Evolutionary conservation across 495 filamentous ascomycete species (phyloP).

Genomic region (Tirmania nivea): DNA sequence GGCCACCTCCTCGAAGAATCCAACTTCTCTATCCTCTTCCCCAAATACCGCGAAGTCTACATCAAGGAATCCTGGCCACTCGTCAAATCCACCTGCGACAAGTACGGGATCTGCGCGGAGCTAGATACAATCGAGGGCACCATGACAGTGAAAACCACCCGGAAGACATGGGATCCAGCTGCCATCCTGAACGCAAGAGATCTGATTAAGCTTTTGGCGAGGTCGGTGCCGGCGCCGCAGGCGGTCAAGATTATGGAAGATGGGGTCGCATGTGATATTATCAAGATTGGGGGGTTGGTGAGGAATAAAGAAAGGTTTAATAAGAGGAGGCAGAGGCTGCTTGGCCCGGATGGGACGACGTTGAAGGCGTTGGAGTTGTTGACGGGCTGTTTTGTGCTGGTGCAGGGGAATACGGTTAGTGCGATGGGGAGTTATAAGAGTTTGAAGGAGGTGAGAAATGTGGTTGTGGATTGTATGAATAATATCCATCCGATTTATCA

Average conservation of each 20-base stretch:
- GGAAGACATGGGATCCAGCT: constrained; percentile 87
- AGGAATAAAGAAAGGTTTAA: constrained; percentile 93
- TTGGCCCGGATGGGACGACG: constrained; percentile 65
- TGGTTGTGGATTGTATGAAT: constrained; percentile 89
- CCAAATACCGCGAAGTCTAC: constrained; percentile 93
- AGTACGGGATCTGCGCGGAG: constrained; percentile 61
- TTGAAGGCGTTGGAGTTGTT: constrained; percentile 92
- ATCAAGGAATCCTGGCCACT: constrained; percentile 78
- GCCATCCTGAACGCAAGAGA: constrained; percentile 87
- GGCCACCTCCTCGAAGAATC: constrained; percentile 87
- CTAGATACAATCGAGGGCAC: constrained; percentile 88
- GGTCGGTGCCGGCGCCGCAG: constrained; percentile 80
- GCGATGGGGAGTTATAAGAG: constrained; percentile 84
- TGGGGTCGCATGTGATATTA: constrained; percentile 69
- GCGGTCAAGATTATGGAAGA: constrained; percentile 90
- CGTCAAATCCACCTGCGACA: constrained; percentile 57
- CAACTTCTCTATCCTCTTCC: constrained; percentile 76
- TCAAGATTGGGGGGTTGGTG: constrained; percentile 76
- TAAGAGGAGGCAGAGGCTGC: constrained; percentile 78
- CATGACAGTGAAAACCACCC: constrained; percentile 88
- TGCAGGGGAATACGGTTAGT: constrained; percentile 89
- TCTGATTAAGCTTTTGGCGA: constrained; percentile 74
- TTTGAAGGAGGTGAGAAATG: constrained; percentile 72
- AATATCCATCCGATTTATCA: constrained; percentile 62
- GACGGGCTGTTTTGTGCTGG: constrained; percentile 78